Base-by-base conservation (phyloP, 1,284 basidiomycete species). In the Cutaneotrichosporon cyanovorans region DNA sequence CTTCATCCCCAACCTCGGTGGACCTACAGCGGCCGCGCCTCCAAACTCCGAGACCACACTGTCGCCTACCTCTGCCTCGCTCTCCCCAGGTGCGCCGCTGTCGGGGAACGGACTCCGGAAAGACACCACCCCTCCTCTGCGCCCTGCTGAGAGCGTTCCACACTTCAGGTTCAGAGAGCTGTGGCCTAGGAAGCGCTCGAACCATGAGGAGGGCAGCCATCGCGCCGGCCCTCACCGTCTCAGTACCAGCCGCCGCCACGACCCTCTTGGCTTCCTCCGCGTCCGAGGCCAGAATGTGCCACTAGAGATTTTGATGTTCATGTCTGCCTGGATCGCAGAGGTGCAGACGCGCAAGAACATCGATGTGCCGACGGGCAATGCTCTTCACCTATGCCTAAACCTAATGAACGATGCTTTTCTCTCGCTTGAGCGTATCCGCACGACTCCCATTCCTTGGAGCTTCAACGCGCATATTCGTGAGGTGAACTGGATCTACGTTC, bases 391-490 rank as follows among this genome's bases (percentile, higher is more conserved):
- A 3, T 60, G 78, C 1, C 62, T 85, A 8, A 77, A 76, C 55
- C 74, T 77, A 53, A 75, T 87, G 35, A 78, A 80, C 4, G 83
- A 86, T 44, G 77, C 80, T 15, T 69, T 87, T 35, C 82, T 81
- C 7, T 80, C 80, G 5, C 73, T 87, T 4, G 84, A 87, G 62
- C 75, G 84, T 36, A 85, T 87, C 54, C 72, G 86, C 12, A 85
- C 84, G 0, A 86, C 83, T 0, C 84, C 84, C 1, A 85, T 87
- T 38, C 85, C 84, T 1, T 86, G 84, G 71, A 84, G 81, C 75
- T 85, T 68, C 54, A 56, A 68, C 80, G 66, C 66, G 10, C 67
- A 68, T 50, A 71, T 71, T 40, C 68, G 66, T 61, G 60, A 63
- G 35, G 62, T 69, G 21, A 61, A 59, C 5, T 68, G 59, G 59